Percentiles rank a stretch among this genome's conserved stretches.
These are phyloP conservation scores for Gnomoniopsis sp. DNA, from an alignment of 2,329 filamentous ascomycete species.

Conservation along the genomic window DNA sequence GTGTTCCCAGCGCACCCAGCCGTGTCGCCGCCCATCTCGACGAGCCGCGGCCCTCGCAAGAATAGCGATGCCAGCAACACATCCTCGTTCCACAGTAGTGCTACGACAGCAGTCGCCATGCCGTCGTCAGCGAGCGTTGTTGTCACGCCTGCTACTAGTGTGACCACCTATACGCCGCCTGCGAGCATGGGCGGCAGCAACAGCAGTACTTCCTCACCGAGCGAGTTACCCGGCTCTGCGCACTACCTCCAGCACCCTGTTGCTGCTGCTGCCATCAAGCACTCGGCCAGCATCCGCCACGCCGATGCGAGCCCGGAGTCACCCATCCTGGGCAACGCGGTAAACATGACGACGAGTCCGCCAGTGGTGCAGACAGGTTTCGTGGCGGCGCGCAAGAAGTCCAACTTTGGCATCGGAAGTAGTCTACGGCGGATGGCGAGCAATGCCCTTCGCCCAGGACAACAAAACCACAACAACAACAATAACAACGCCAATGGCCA, in stretches of 20 bases:
- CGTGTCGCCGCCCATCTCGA: slow-evolving; percentile 10
- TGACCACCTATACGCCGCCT: slow-evolving; percentile 11
- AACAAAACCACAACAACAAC: slow-evolving; percentile 10
- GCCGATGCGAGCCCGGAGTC: slow-evolving; percentile 10
- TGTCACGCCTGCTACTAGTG: background rate
- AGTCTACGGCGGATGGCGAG: slow-evolving; percentile 16
- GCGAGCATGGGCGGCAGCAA: slow-evolving; percentile 10
- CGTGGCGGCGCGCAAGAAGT: slow-evolving; percentile 15
- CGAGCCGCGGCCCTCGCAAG: background rate
- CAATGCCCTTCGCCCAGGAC: slow-evolving; percentile 13
- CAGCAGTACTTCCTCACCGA: too few relatives aligned
- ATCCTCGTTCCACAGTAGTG: slow-evolving; percentile 3
- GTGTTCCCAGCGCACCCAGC: slow-evolving; percentile 16
- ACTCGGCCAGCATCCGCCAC: slow-evolving; percentile 6
- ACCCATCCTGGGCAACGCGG: slow-evolving; percentile 7
- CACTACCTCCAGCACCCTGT: too few relatives aligned
- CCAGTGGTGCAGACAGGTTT: slow-evolving; percentile 17
- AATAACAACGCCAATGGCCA: background rate
- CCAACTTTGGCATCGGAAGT: slow-evolving; percentile 13
- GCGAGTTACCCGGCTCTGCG: slow-evolving; percentile 14
- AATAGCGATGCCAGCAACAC: slow-evolving; percentile 14
- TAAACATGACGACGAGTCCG: slow-evolving; percentile 13
- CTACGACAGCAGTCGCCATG: background rate
- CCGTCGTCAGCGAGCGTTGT: background rate
- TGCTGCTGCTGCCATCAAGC: slow-evolving; percentile 1